These are phyloP conservation scores for Candida sanyiensis DNA, from an alignment of 805 yeast genomes.

Conservation along the genomic window DNA sequence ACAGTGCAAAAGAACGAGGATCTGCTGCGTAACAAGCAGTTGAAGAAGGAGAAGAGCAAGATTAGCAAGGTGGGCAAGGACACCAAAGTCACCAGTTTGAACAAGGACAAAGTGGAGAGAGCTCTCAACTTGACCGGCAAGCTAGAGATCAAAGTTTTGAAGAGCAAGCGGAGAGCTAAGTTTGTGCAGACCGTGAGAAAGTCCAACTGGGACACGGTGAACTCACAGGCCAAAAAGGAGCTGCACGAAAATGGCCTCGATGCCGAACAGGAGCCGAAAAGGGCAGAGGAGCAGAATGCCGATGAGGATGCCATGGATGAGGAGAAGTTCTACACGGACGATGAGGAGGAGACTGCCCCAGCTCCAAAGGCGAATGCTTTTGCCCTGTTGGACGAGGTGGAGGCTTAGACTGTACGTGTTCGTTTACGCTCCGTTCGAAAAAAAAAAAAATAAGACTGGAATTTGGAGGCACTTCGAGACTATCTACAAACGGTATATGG, in stretches of 20 bases:
- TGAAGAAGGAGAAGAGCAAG: slow-evolving; percentile 34
- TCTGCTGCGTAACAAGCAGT: slow-evolving; percentile 45
- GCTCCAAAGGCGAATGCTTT: slow-evolving; percentile 23
- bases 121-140: slow-evolving; percentile 49
- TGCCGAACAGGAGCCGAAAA: slow-evolving; percentile 12
- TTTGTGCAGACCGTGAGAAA: slow-evolving; percentile 58
- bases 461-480: too few species aligned
- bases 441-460: too few species aligned
- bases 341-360: slow-evolving; percentile 10
- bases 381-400: slow-evolving; percentile 29
- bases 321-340: slow-evolving; percentile 17
- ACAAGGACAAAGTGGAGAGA: slow-evolving; percentile 39
- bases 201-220: slow-evolving; percentile 68
- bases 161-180: slow-evolving; percentile 58
- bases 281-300: slow-evolving; percentile 12
- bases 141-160: slow-evolving; percentile 55
- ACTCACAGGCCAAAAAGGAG: slow-evolving; percentile 37
- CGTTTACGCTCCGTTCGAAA: too few species aligned
- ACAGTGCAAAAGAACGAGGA: slow-evolving; percentile 61
- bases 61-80: slow-evolving; percentile 24
- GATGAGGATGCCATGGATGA: slow-evolving; percentile 21
- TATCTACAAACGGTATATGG: too few species aligned
- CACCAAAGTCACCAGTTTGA: slow-evolving; percentile 29
- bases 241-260: slow-evolving; percentile 6
- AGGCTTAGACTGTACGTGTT: slow-evolving; percentile 18